Conservation (phyloP, 202 grass and related monocot genomes). For the Schoenoplectus triqueter region DNA sequence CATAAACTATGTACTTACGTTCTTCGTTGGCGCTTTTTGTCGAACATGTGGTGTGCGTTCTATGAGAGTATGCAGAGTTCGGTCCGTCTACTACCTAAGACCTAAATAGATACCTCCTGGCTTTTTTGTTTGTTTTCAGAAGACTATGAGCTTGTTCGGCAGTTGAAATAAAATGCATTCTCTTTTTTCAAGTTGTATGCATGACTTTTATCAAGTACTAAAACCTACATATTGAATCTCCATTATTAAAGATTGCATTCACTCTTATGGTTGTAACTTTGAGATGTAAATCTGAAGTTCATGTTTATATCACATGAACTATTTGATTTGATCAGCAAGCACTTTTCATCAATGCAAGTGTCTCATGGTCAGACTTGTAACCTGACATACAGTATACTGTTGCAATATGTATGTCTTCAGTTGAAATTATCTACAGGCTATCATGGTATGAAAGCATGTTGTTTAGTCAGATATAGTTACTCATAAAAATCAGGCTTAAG, state of each 20-base stretch:
- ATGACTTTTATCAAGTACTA: not conserved
- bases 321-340: conserved; percentile 3
- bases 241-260: not conserved
- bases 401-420: not conserved
- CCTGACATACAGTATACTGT: not conserved
- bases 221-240: not conserved
- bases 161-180: not conserved
- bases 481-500: not conserved
- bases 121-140: not conserved
- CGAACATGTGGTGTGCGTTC: conserved; percentile 21
- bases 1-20: not conserved
- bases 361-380: not conserved
- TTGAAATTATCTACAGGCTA: not conserved
- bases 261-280: not conserved
- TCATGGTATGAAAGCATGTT: not conserved
- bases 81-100: not conserved
- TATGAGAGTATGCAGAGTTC: not conserved
- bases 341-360: not conserved
- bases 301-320: not conserved
- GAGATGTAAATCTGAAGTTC: not conserved
- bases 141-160: not conserved
- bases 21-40: conserved; percentile 38
- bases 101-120: not conserved
- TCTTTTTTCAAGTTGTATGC: not conserved
- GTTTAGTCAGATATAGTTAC: not conserved